A percentile compares a stretch with the other conserved stretches of the same genome.
These are phyloP conservation scores for Phoenix dactylifera DNA, from an alignment of 176 grass and related monocot genomes.

Conservation along the genomic window DNA sequence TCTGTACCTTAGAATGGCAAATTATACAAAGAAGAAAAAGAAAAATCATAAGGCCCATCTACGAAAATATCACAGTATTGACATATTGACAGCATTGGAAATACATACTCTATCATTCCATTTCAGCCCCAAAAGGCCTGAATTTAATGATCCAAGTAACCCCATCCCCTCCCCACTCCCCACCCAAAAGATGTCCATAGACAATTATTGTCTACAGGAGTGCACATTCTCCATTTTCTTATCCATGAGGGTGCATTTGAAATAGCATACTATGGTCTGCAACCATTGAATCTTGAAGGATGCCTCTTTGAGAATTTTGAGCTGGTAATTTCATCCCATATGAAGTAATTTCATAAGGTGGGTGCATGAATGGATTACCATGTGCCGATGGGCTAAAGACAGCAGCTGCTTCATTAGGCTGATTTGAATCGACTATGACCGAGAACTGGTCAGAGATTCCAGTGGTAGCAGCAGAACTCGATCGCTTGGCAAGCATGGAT, in stretches of 20 bases:
- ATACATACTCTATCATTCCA: too few species aligned
- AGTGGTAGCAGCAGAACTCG: conserved; percentile 4
- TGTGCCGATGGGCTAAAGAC: conserved; percentile 8
- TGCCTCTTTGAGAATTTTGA: conserved; percentile 7
- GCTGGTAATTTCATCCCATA: conserved; percentile 61
- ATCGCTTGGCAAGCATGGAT: conserved; percentile 35
- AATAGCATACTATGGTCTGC: conserved; percentile 22
- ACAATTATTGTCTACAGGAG: neutral
- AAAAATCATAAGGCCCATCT: too few species aligned
- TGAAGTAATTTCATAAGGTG: conserved; percentile 17
- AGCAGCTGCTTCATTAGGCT: conserved; percentile 9
- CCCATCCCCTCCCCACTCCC: too few species aligned
- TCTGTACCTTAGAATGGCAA: neutral
- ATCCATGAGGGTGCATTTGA: conserved; percentile 64
- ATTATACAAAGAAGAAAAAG: too few species aligned
- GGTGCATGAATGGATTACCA: conserved; percentile 32
- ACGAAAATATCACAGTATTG: too few species aligned
- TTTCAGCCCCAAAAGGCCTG: too few species aligned
- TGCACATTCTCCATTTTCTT: conserved; percentile 18
- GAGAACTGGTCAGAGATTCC: conserved; percentile 43
- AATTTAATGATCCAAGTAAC: too few species aligned
- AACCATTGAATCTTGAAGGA: conserved; percentile 19
- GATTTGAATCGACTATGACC: conserved; percentile 45
- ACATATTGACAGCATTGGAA: too few species aligned
- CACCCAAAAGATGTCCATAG: too few species aligned